Evolutionary conservation across 2,329 filamentous ascomycete genomes (phyloP), one percentile per base, ranked within the genome.

Genomic region (Fusarium denticulatum): DNA sequence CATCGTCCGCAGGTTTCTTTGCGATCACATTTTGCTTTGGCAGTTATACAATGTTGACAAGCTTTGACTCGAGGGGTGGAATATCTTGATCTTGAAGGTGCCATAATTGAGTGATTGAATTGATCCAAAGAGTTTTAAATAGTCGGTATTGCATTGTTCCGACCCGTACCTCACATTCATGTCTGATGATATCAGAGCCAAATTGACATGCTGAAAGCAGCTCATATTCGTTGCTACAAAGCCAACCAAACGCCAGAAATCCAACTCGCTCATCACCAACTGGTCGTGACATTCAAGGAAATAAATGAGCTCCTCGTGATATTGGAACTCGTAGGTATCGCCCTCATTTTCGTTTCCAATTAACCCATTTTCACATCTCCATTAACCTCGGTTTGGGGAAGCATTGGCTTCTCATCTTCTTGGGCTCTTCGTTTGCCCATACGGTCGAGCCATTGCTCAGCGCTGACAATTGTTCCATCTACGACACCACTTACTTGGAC

Each of bases 391-490:
- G 71, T 59, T 39, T 74, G 68, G 24, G 78, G 77, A 26, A 80
- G 58, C 49, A 78, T 64, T 1, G 75, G 60, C 57, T 79, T 77
- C 43, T 81, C 79, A 3, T 80, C 76, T 18, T 79, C 79, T 12
- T 75, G 72, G 36, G 75, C 71, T 34, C 72, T 69, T 52, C 77
- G 72, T 75, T 81, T 83, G 37, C 93, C 94, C 66, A 97, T 86
- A 26, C 91, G 87, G 67, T 95, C 93, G 73, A 96, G 94, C 96
- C 96, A 98, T 76, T 92, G 90, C 82, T 98, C 96, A 1, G 96
- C 96, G 77, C 93, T 96, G 62, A 93, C 89, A 60, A 98, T 93
- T 1, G 96, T 98, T 60, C 94, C 93, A 75, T 97, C 94, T 14
- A 98, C 88, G 5, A 98, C 94, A 10, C 92, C 91, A 45, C 92